A percentile compares a stretch with the other conserved stretches of the same genome.
phyloP scores from a whole-genome alignment of 208 protist species.

The Trypanosoma rangeli region DNA sequence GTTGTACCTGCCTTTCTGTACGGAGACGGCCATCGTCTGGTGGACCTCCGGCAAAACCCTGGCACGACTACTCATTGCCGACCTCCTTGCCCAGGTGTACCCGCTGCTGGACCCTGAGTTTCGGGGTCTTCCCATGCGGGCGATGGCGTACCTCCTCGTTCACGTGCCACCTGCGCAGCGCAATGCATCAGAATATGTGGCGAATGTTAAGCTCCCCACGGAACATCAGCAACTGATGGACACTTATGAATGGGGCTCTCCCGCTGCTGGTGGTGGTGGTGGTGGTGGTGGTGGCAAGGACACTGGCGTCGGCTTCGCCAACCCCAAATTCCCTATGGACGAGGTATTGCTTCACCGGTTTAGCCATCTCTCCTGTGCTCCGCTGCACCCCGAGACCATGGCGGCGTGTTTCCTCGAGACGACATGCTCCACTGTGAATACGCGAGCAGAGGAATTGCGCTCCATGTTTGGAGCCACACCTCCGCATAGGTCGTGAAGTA shows the following conservation, averaged over 20 bases:
- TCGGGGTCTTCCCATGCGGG: conserved; percentile 11
- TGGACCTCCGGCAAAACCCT: conserved; percentile 10
- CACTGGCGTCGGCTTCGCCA: not conserved
- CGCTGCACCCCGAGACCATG: not conserved
- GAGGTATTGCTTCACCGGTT: not conserved
- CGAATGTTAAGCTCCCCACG: conserved; percentile 11
- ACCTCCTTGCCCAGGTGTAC: conserved; percentile 33
- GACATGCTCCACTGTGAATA: conserved; percentile 6
- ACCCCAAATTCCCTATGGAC: not conserved
- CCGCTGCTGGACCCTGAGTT: conserved; percentile 28
- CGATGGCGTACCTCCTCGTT: conserved; percentile 25
- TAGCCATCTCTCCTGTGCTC: not conserved
- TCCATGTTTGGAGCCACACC: conserved; percentile 7
- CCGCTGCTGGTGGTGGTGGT: not conserved
- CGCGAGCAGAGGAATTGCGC: not conserved
- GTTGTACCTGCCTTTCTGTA: conserved; percentile 17
- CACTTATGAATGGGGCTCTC: not conserved
- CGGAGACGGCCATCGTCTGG: conserved; percentile 29
- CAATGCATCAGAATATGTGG: conserved; percentile 15
- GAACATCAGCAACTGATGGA: not conserved
- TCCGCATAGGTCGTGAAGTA: not conserved
- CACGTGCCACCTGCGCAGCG: conserved; percentile 31
- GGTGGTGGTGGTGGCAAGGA: not conserved
- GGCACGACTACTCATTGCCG: conserved; percentile 12
- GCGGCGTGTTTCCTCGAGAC: conserved; percentile 15